A percentile compares a stretch with the other conserved stretches of the same genome.
Evolutionary conservation across 805 yeast genomes (phyloP).

Genomic region (Candida piceae): DNA sequence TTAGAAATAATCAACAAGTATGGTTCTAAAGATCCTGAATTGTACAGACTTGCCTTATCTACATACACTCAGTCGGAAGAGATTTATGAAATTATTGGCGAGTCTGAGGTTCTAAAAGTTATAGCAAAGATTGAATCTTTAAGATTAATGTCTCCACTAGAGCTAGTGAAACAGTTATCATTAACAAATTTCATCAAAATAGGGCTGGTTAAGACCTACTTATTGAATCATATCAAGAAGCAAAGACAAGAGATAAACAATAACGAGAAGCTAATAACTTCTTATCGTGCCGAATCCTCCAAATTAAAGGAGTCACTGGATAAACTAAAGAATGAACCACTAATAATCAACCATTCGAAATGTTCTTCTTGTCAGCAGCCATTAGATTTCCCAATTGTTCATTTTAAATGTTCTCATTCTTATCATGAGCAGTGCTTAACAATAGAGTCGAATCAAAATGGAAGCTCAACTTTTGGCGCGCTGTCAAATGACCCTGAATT

Average conservation of each 20-base stretch:
- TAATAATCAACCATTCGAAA: conserved; percentile 52
- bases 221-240: conserved; percentile 54
- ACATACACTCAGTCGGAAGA: conserved; percentile 54
- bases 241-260: conserved; percentile 64
- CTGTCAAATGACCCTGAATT: background rate
- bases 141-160: conserved; percentile 65
- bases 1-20: conserved; percentile 51
- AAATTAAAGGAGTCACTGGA: conserved; percentile 50
- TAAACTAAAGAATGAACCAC: conserved; percentile 41
- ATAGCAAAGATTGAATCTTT: conserved; percentile 47
- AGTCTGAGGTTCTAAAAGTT: conserved; percentile 42
- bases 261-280: conserved; percentile 58
- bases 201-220: conserved; percentile 65
- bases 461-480: background rate
- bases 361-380: conserved; percentile 63
- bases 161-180: conserved; percentile 66
- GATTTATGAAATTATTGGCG: conserved; percentile 48
- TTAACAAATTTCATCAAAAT: conserved; percentile 50
- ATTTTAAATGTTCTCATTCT: conserved; percentile 82
- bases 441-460: conserved; percentile 12
- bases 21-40: conserved; percentile 58
- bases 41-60: conserved; percentile 60
- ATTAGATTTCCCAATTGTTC: conserved; percentile 74
- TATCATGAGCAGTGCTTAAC: conserved; percentile 71
- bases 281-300: conserved; percentile 63